Conservation (phyloP, 2,329 filamentous ascomycete genomes). For the Aspergillus clavatus region DNA sequence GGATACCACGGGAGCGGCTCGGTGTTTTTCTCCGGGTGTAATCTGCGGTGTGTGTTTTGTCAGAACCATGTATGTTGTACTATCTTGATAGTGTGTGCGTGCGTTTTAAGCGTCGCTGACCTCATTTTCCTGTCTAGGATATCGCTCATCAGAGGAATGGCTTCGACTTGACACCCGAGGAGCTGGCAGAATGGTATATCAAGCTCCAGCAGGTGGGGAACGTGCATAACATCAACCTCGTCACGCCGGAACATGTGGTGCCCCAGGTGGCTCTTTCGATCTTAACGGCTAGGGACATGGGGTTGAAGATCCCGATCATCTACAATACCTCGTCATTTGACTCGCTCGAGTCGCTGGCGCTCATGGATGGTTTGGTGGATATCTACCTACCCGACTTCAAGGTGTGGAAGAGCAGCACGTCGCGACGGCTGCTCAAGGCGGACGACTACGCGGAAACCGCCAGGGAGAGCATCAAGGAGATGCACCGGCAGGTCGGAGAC, state of each 20-base stretch:
- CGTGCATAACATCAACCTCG: conserved; percentile 85
- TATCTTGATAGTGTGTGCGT: too few relatives aligned
- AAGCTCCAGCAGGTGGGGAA: conserved; percentile 74
- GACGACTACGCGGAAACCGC: conserved; percentile 69
- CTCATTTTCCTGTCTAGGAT: too few relatives aligned
- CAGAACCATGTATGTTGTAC: too few relatives aligned
- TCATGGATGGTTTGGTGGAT: conserved; percentile 75
- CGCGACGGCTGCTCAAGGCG: conserved; percentile 69
- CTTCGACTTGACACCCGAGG: conserved; percentile 71
- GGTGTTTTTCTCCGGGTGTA: conserved; percentile 77
- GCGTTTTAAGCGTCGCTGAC: neutral
- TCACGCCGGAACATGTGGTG: conserved; percentile 82
- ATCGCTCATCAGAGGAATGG: conserved; percentile 79
- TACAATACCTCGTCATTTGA: conserved; percentile 86
- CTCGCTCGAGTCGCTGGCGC: conserved; percentile 63
- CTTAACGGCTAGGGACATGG: conserved; percentile 65
- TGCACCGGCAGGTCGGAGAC: conserved; percentile 78
- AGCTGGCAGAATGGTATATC: conserved; percentile 75
- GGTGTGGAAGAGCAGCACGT: conserved; percentile 64
- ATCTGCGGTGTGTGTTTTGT: conserved; percentile 67
- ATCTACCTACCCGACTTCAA: conserved; percentile 91
- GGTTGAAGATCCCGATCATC: conserved; percentile 67
- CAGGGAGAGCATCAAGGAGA: conserved; percentile 70
- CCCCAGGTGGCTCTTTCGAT: conserved; percentile 76
- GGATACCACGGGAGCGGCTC: conserved; percentile 74